These are phyloP conservation scores for Aspergillus jensenii DNA, from an alignment of 2,329 filamentous ascomycete species.

Conservation along the genomic window DNA sequence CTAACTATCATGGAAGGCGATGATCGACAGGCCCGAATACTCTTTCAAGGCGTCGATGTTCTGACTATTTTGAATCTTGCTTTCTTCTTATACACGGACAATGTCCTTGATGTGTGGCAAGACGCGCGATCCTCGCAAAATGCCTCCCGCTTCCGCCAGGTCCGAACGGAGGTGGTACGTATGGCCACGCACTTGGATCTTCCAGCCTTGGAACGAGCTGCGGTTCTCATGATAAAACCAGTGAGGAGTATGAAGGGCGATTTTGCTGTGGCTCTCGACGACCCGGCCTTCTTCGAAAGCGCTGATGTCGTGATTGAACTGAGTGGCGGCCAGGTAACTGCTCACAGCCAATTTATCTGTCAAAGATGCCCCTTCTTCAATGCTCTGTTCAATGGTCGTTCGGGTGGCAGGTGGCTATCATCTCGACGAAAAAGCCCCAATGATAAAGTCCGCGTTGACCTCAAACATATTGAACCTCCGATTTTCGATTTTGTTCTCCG, in stretches of 20 bases:
- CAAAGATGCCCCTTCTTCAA: slow-evolving; percentile 90
- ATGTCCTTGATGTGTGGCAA: slow-evolving; percentile 82
- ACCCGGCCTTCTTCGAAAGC: slow-evolving; percentile 71
- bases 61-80: slow-evolving; percentile 77
- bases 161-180: slow-evolving; percentile 85
- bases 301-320: slow-evolving; percentile 79
- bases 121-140: slow-evolving; percentile 66
- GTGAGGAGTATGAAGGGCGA: slow-evolving; percentile 66
- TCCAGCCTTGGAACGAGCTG: slow-evolving; percentile 70
- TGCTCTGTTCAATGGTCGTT: slow-evolving; percentile 84
- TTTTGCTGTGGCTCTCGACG: slow-evolving; percentile 66
- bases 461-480: slow-evolving; percentile 73
- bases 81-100: slow-evolving; percentile 78
- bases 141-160: slow-evolving; percentile 73
- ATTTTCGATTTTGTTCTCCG: slow-evolving; percentile 77
- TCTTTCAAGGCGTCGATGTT: slow-evolving; percentile 71
- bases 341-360: slow-evolving; percentile 78
- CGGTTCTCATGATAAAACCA: slow-evolving; percentile 70
- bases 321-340: slow-evolving; percentile 64
- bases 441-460: slow-evolving; percentile 67
- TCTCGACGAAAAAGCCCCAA: slow-evolving; percentile 56
- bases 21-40: slow-evolving; percentile 57
- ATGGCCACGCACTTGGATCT: slow-evolving; percentile 72
- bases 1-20: slow-evolving; percentile 56
- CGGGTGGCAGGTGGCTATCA: slow-evolving; percentile 79